These are phyloP conservation scores for Zygosaccharomyces pseudobailii DNA, from an alignment of 1,139 yeast species.

Conservation along the genomic window DNA sequence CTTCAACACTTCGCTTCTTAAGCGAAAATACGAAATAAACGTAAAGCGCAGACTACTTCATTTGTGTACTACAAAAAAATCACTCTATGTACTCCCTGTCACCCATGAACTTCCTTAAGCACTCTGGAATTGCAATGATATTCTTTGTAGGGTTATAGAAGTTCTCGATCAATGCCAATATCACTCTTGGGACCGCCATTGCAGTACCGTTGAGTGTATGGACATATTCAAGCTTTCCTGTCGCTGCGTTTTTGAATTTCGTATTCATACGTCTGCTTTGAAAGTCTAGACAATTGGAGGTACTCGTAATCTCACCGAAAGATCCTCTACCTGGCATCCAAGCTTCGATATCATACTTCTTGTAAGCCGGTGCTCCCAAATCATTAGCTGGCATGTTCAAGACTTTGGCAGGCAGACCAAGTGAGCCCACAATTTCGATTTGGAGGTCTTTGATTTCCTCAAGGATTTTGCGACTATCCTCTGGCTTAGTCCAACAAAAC, in stretches of 20 bases:
- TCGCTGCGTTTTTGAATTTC: slow-evolving; percentile 38
- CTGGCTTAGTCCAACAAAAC: slow-evolving; percentile 65
- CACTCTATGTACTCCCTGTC: slow-evolving; percentile 40
- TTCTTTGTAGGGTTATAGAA: slow-evolving; percentile 58
- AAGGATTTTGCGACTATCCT: slow-evolving; percentile 46
- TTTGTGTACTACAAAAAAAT: background rate
- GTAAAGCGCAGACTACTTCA: background rate
- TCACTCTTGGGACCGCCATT: slow-evolving; percentile 88
- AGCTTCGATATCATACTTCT: slow-evolving; percentile 91
- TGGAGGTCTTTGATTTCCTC: slow-evolving; percentile 64
- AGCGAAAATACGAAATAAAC: background rate
- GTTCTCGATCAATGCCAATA: slow-evolving; percentile 84
- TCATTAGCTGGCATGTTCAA: slow-evolving; percentile 88
- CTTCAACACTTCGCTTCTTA: background rate
- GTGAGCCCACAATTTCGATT: slow-evolving; percentile 51
- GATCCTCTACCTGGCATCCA: slow-evolving; percentile 97
- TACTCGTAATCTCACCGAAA: slow-evolving; percentile 92
- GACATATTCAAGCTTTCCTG: slow-evolving; percentile 46
- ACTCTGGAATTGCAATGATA: slow-evolving; percentile 62
- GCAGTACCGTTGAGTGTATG: slow-evolving; percentile 96
- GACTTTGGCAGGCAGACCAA: slow-evolving; percentile 79
- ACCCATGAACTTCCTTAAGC: slow-evolving; percentile 63
- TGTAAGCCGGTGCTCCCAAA: slow-evolving; percentile 88
- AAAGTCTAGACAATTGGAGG: slow-evolving; percentile 89
- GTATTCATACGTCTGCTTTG: slow-evolving; percentile 83